Evolutionary conservation across 164 flowering plant species (phyloP).

Genomic region (Piper betle): DNA sequence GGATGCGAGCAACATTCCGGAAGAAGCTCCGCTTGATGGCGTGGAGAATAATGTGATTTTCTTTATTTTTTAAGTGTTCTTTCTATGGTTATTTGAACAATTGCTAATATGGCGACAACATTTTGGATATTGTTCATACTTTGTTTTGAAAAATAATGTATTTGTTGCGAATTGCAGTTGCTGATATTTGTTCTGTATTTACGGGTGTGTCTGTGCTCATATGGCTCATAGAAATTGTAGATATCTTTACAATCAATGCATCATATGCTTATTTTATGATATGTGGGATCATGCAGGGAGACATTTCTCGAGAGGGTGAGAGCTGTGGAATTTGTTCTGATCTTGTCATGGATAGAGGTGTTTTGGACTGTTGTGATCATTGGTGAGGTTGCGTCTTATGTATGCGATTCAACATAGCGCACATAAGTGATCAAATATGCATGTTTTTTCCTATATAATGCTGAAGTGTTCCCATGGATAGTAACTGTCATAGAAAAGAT

Average conservation of each 20-base stretch:
- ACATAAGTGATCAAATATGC: not conserved
- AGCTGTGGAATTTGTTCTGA: constrained; percentile 65
- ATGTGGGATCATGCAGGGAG: constrained; percentile 9
- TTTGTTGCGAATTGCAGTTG: no score
- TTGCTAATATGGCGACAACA: not conserved
- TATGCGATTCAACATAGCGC: not conserved
- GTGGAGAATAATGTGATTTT: constrained; percentile 15
- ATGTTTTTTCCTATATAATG: not conserved
- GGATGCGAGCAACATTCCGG: constrained; percentile 11
- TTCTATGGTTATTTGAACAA: not conserved
- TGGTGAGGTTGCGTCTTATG: constrained; percentile 31
- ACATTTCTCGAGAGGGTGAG: constrained; percentile 12
- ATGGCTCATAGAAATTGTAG: not conserved
- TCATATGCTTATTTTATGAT: not conserved
- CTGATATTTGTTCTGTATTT: no score
- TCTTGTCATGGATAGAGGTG: constrained; percentile 74
- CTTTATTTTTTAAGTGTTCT: not conserved
- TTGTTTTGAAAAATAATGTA: not conserved
- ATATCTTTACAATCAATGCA: not conserved
- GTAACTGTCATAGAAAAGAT: no score
- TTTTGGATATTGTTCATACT: not conserved
- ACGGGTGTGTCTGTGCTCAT: not conserved
- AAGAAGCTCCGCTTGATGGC: constrained; percentile 25
- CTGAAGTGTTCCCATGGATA: no score
- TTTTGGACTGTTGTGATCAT: constrained; percentile 88